Percentiles rank a stretch among this genome's conserved stretches.
These are phyloP conservation scores for Blastocystis sp. DNA, from an alignment of 352 stramenopile genomes.

Conservation along the genomic window DNA sequence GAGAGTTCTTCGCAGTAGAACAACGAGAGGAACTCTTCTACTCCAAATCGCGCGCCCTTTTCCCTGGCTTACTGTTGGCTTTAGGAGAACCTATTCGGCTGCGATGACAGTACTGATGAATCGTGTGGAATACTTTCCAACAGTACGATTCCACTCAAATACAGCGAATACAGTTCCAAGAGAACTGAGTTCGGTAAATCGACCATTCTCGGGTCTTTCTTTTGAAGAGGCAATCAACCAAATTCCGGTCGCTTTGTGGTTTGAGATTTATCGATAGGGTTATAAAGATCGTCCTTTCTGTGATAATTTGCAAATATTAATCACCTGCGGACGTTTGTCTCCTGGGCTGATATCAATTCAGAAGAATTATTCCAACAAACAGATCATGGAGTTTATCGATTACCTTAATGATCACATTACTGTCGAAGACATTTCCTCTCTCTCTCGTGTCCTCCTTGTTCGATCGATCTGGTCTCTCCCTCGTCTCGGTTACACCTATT, in stretches of 20 bases:
- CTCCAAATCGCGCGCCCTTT: no score
- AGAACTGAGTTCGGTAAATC: neutral
- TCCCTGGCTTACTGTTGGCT: no score
- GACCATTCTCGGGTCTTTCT: neutral
- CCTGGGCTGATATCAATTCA: neutral
- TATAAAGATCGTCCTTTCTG: slow-evolving; percentile 12
- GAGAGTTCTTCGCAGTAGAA: neutral
- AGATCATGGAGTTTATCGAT: neutral
- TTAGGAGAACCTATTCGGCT: no score
- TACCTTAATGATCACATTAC: neutral
- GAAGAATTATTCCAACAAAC: neutral
- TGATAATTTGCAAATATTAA: neutral
- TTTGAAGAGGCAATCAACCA: neutral
- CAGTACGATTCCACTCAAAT: neutral
- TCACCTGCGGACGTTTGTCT: slow-evolving; percentile 15
- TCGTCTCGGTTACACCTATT: slow-evolving; percentile 30
- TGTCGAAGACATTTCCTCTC: neutral
- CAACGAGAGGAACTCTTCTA: neutral
- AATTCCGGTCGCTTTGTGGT: neutral
- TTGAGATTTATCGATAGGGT: neutral
- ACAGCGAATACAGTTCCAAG: neutral
- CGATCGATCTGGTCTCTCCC: slow-evolving; percentile 14
- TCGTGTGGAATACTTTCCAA: neutral
- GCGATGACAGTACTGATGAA: no score
- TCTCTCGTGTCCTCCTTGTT: neutral